Evolutionary conservation across 148 eudicot species (phyloP).

Genomic region (Silene uniflora): DNA sequence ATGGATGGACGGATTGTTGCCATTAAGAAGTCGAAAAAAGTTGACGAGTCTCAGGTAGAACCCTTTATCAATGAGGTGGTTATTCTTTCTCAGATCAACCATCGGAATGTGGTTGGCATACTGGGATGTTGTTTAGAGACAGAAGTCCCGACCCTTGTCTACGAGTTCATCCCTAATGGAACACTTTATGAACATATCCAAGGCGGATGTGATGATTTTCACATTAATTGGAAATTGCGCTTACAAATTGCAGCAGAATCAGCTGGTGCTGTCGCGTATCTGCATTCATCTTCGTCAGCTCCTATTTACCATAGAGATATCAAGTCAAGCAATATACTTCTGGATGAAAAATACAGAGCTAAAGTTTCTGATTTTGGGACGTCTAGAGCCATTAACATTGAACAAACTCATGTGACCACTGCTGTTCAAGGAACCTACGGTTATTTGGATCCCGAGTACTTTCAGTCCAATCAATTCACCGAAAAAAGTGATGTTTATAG

Average conservation of each 20-base stretch:
- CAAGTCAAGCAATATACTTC: conserved; percentile 25
- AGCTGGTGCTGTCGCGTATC: conserved; percentile 16
- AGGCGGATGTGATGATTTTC: not conserved
- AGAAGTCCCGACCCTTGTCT: conserved; percentile 18
- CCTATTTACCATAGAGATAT: conserved; percentile 23
- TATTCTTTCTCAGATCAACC: conserved; percentile 20
- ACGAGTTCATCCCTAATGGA: conserved; percentile 20
- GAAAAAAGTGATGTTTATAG: conserved; percentile 28
- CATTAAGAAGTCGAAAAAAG: conserved; percentile 17
- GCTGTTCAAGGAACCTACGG: conserved; percentile 27
- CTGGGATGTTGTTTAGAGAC: conserved; percentile 28
- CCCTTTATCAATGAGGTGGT: conserved; percentile 23
- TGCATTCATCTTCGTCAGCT: conserved; percentile 16
- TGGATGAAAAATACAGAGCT: conserved; percentile 20
- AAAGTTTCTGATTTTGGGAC: conserved; percentile 26
- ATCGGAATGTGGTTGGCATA: conserved; percentile 21
- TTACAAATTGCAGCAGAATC: conserved; percentile 24
- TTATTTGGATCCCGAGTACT: conserved; percentile 30
- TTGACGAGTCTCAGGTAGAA: conserved; percentile 13
- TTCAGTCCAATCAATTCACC: conserved; percentile 18
- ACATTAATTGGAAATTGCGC: conserved; percentile 16
- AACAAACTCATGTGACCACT: conserved; percentile 24
- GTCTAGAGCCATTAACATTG: conserved; percentile 18
- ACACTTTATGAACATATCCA: conserved; percentile 22
- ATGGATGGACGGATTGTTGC: conserved; percentile 20